Conservation (phyloP, 2,329 filamentous ascomycete species). For the Aschersonia sp. region DNA sequence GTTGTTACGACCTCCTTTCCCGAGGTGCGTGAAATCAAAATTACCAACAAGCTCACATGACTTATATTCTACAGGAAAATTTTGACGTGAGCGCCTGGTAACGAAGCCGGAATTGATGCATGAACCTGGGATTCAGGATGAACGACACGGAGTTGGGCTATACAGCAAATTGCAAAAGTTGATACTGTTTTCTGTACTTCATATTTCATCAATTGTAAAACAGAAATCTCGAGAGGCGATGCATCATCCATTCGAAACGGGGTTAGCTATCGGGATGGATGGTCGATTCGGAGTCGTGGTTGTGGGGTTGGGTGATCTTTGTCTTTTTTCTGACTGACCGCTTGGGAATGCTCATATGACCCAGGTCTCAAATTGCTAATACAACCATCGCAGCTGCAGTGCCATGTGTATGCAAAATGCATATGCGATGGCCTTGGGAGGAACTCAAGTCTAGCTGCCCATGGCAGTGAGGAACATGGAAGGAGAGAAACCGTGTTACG, state of each 20-base stretch:
- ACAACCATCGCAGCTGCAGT: too few relatives aligned
- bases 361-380: too few relatives aligned
- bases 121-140: background rate
- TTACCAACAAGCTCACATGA: background rate
- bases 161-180: background rate
- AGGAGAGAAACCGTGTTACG: too few relatives aligned
- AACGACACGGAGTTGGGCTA: slow-evolving; percentile 4
- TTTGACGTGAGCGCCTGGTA: slow-evolving; percentile 89
- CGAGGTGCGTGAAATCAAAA: slow-evolving; percentile 47
- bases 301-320: background rate
- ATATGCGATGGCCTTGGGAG: too few relatives aligned
- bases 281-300: slow-evolving; percentile 1
- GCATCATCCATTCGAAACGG: background rate
- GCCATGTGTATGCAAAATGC: too few relatives aligned
- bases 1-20: slow-evolving; percentile 95
- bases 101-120: slow-evolving; percentile 3
- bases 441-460: too few relatives aligned
- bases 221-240: slow-evolving; percentile 2
- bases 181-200: background rate
- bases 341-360: too few relatives aligned
- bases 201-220: slow-evolving; percentile 4
- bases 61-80: slow-evolving; percentile 51
- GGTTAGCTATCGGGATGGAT: background rate
- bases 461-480: too few relatives aligned
- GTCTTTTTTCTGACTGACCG: background rate